Conservation (phyloP, 2,329 filamentous ascomycete species). For the Ascochyta rabiei region DNA sequence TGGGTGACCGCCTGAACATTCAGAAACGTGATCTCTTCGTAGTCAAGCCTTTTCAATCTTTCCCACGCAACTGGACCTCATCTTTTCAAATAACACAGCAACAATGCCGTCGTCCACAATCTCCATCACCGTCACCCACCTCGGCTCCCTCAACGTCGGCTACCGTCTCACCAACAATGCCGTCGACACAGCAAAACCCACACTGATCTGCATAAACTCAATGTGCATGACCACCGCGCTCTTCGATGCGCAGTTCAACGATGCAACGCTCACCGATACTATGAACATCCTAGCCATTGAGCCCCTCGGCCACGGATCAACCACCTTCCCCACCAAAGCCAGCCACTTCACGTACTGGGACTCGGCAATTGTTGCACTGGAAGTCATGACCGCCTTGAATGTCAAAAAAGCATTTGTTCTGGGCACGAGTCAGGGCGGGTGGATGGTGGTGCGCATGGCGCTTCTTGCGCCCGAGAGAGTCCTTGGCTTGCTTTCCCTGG, state of each 20-base stretch:
- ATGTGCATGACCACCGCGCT: constrained; percentile 22
- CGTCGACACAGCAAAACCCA: constrained; percentile 12
- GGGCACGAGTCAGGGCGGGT: constrained; percentile 14
- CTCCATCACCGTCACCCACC: constrained; percentile 14
- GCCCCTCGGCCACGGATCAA: constrained; percentile 58
- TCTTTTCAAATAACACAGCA: neutral
- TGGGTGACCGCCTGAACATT: constrained; percentile 5
- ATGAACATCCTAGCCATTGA: constrained; percentile 60
- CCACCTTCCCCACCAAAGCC: constrained; percentile 26
- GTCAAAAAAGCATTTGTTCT: constrained; percentile 9
- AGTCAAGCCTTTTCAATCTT: neutral
- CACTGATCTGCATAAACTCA: constrained; percentile 18
- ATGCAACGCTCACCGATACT: constrained; percentile 38
- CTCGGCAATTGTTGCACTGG: constrained; percentile 7
- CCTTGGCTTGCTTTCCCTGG: constrained; percentile 58
- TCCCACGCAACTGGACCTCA: neutral
- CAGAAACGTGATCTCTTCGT: neutral
- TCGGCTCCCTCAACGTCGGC: constrained; percentile 16
- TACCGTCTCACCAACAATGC: constrained; percentile 18
- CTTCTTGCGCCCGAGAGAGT: constrained; percentile 41
- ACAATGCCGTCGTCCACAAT: constrained; percentile 13
- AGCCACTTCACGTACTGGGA: constrained; percentile 19
- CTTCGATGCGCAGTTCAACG: constrained; percentile 44
- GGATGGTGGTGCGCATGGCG: constrained; percentile 15
- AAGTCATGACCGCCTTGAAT: constrained; percentile 10